Evolutionary conservation across 768 basidiomycete species (phyloP), one percentile per base, ranked within the genome.

Genomic region (Cystobasidium onofrii): DNA sequence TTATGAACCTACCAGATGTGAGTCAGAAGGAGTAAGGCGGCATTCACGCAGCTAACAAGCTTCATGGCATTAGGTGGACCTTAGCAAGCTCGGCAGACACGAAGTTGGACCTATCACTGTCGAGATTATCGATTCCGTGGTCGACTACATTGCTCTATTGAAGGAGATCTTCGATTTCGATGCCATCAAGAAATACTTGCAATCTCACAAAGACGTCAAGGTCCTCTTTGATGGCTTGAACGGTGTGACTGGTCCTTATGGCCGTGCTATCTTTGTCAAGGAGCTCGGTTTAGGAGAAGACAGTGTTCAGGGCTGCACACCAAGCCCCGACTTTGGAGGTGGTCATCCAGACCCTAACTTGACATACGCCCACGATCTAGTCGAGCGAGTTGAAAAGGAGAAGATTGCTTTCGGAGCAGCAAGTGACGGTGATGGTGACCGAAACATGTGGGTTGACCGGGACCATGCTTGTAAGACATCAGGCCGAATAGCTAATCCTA

Each of bases 321-420:
- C 96, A 7, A 86, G 89, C 52, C 94, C 95, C 25, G 92, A 98
- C 82, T 99, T 99, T 81, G 95, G 94, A 61, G 95, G 94, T 78
- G 91, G 90, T 74, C 96, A 99, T 82, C 96, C 96, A 1, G 96
- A 99, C 81, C 96, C 96, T 34, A 99, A 99, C 84, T 83, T 99
- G 78, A 97, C 93, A 9, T 99, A 98, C 82, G 96, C 96, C 0
- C 91, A 93, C 83, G 85, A 87, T 17, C 89, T 99, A 64, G 96
- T 99, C 43, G 90, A 94, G 74, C 88, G 84, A 20, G 96, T 99
- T 54, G 96, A 99, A 83, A 84, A 85, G 80, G 84, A 89, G 46
- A 84, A 87, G 73, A 93, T 98, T 77, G 85, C 86, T 54, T 98
- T 99, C 78, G 96, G 96, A 70, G 96, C 96, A 36, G 96, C 96